Evolutionary conservation across 345 rosid genomes (phyloP).

Genomic region (Aegle marmelos): DNA sequence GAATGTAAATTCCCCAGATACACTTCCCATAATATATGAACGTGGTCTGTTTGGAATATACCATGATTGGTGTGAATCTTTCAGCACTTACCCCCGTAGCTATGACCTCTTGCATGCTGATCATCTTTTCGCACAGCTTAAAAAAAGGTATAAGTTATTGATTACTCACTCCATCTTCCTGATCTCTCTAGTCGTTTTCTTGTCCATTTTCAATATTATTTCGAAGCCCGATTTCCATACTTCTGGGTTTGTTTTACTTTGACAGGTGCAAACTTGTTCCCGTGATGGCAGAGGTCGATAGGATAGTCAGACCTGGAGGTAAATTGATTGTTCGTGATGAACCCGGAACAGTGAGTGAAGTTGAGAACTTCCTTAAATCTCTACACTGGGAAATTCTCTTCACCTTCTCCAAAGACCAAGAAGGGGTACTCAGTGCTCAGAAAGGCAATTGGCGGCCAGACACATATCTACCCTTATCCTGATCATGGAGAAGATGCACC

Average conservation of each 20-base stretch:
- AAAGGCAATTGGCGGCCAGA: constrained; percentile 89
- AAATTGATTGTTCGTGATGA: constrained; percentile 72
- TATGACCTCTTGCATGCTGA: constrained; percentile 91
- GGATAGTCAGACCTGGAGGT: constrained; percentile 95
- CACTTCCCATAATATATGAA: constrained; percentile 86
- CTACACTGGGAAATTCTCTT: constrained; percentile 78
- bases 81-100: constrained; percentile 76
- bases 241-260: not conserved
- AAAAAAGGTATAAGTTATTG: constrained; percentile 40
- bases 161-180: not conserved
- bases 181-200: not conserved
- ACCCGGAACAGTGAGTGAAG: constrained; percentile 57
- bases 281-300: constrained; percentile 83
- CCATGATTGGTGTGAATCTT: constrained; percentile 96
- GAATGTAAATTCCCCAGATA: constrained; percentile 75
- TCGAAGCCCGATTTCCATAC: not conserved
- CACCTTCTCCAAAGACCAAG: constrained; percentile 69
- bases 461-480: constrained; percentile 34
- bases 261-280: constrained; percentile 80
- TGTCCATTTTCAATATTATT: not conserved
- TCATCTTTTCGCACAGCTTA: constrained; percentile 85
- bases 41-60: constrained; percentile 88
- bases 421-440: constrained; percentile 84
- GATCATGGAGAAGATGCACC: constrained; percentile 10
- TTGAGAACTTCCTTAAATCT: constrained; percentile 74